Evolutionary conservation across 805 yeast genomes (phyloP).

Genomic region (Yarrowia sp.): DNA sequence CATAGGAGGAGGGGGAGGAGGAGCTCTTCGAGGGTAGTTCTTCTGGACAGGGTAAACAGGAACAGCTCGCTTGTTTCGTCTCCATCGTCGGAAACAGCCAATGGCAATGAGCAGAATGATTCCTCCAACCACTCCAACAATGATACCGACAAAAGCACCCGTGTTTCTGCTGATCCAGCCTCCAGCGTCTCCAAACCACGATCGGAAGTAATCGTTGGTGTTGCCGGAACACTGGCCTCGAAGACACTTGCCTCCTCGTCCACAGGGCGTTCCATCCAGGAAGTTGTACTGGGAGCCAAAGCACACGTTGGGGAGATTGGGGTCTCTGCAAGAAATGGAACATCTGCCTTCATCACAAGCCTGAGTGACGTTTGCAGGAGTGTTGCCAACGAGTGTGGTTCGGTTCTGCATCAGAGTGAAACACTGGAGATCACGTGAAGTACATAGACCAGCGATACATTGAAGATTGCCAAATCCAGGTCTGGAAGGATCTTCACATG

Average conservation of each 20-base stretch:
- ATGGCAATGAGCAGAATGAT: constrained; percentile 21
- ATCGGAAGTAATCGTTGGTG: constrained; percentile 27
- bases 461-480: constrained; percentile 25
- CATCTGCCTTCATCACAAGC: constrained; percentile 37
- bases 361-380: constrained; percentile 32
- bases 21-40: neutral
- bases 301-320: constrained; percentile 34
- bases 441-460: constrained; percentile 41
- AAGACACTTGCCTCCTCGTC: constrained; percentile 35
- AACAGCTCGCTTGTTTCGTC: neutral
- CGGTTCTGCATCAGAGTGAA: constrained; percentile 34
- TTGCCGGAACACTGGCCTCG: constrained; percentile 39
- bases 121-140: constrained; percentile 31
- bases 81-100: constrained; percentile 18
- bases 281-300: constrained; percentile 37
- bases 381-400: constrained; percentile 30
- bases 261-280: constrained; percentile 41
- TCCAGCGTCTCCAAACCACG: constrained; percentile 29
- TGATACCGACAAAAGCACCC: constrained; percentile 33
- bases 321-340: constrained; percentile 35
- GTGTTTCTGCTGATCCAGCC: constrained; percentile 33
- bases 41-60: neutral
- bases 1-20: constrained; percentile 3
- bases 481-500: constrained; percentile 31
- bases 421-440: constrained; percentile 41